Base-by-base conservation (phyloP, 805 yeast species). In the Spathaspora hagerdaliae region DNA sequence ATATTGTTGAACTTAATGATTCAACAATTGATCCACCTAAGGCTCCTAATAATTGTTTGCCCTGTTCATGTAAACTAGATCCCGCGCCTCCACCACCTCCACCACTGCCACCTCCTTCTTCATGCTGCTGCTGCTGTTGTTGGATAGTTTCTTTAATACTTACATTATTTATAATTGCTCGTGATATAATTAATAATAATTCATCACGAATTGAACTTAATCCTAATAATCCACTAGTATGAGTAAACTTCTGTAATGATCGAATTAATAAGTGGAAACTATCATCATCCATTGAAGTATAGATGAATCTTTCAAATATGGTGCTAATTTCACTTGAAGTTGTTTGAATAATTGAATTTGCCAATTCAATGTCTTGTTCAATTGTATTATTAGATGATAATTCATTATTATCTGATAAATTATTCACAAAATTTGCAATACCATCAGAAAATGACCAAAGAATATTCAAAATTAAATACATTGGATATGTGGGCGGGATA, bases 171-270 rank as follows among this genome's bases (percentile, higher is more conserved):
- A 50, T 52, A 8, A 62, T 59, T 5, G 63, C 60, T 15, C 51
- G 55, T 0, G 73, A 57, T 15, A 70, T 49, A 27, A 66, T 49
- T 31, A 43, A 36, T 11, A 71, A 52, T 13, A 68, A 50, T 0
- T 79, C 77, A 55, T 88, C 86, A 41, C 96, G 68, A 19, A 83
- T 69, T 0, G 67, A 69, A 1, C 61, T 57, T 10, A 85, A 58
- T 0, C 81, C 82, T n/a, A 90, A 62, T 12, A 88, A 66, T 0
- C 97, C 97, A 0, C 91, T 77, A 0, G 91, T 81, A 59, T 89
- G 96, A 6, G 96, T 81, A 41, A 87, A 71, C 51, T 84, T 83
- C 60, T 92, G 97, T 7, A 87, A 72, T 0, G 95, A 77, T 35
- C 96, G 70, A 2, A 90, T 79, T 3, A 84, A 57, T 8, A 71